These are phyloP conservation scores for Coffea eugenioides DNA, from an alignment of 257 asterid species.

Conservation along the genomic window DNA sequence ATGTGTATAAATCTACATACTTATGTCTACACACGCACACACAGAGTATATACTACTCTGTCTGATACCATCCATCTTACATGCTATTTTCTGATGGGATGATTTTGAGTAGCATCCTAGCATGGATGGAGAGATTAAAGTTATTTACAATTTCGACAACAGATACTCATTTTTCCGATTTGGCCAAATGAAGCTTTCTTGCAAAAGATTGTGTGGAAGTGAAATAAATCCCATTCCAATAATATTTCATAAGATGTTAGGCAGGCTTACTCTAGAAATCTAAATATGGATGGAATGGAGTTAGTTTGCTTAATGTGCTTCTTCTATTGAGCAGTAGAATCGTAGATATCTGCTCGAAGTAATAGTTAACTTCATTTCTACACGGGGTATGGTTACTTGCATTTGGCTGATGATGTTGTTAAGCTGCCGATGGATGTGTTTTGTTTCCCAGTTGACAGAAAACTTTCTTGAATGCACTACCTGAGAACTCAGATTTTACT, in stretches of 20 bases:
- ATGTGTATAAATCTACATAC: not conserved
- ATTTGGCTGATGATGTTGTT: not conserved
- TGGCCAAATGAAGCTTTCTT: not conserved
- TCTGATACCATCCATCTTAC: not conserved
- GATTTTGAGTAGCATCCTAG: not conserved
- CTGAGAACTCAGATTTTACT: not conserved
- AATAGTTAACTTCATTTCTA: not conserved
- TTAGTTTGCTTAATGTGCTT: not conserved
- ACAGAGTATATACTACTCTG: not conserved
- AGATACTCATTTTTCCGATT: not conserved
- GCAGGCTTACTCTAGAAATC: not conserved
- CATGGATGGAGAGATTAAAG: too few species aligned
- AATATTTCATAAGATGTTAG: not conserved
- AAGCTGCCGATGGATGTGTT: not conserved
- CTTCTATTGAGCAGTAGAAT: not conserved
- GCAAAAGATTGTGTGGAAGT: not conserved
- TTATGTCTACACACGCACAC: too few species aligned
- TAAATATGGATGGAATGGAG: not conserved
- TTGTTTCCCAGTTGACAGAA: not conserved
- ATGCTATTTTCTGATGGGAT: not conserved
- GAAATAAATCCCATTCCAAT: not conserved
- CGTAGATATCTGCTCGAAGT: not conserved
- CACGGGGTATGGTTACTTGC: not conserved
- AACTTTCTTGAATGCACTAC: not conserved
- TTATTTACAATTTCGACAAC: not conserved